Conservation (phyloP, 2,329 filamentous ascomycete genomes). For the Fusarium liriodendri region DNA sequence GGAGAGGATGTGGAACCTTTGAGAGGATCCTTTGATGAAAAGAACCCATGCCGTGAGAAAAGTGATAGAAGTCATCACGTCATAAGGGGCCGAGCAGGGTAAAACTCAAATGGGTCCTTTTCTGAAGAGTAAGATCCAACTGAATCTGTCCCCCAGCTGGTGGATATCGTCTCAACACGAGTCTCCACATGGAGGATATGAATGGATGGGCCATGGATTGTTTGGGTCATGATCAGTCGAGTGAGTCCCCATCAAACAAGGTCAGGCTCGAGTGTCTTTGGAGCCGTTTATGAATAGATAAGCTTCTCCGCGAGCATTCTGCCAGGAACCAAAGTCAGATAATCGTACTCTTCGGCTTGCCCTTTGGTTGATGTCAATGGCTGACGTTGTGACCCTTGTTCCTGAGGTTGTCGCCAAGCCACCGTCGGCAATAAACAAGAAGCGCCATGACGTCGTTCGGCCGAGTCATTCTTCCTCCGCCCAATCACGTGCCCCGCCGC, state of each 20-base stretch:
- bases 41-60: constrained; percentile 7
- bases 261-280: constrained; percentile 22
- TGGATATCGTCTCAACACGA: constrained; percentile 30
- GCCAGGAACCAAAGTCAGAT: not conserved
- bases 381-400: not conserved
- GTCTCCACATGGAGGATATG: constrained; percentile 24
- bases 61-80: constrained; percentile 24
- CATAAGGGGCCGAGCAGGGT: constrained; percentile 16
- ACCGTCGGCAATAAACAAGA: not conserved
- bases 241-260: constrained; percentile 33
- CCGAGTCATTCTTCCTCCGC: not conserved
- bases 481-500: constrained; percentile 14
- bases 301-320: constrained; percentile 21
- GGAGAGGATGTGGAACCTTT: constrained; percentile 21
- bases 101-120: constrained; percentile 12
- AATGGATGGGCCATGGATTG: constrained; percentile 2
- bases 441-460: constrained; percentile 21
- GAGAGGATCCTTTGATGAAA: constrained; percentile 1
- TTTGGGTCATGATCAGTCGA: constrained; percentile 4
- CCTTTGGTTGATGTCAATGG: not conserved
- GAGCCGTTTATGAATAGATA: constrained; percentile 19
- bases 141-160: constrained; percentile 11
- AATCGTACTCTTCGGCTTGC: not conserved
- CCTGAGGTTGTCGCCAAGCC: constrained; percentile 7
- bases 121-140: constrained; percentile 3